These are phyloP conservation scores for Escallonia herrerae DNA, from an alignment of 129 eudicot genomes.

Conservation along the genomic window DNA sequence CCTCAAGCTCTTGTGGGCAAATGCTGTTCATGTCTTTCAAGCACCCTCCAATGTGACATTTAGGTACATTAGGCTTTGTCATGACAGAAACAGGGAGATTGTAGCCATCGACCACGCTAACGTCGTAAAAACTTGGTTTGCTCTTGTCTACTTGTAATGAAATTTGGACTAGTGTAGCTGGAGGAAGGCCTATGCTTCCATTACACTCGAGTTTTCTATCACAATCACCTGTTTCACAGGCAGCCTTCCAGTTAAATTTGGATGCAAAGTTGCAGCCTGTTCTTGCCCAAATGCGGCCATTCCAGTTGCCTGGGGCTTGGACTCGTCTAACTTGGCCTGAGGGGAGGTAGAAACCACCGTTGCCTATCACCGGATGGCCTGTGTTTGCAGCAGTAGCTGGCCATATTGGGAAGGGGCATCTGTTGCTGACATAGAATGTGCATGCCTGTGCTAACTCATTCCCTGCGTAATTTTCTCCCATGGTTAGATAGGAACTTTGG, in stretches of 20 bases:
- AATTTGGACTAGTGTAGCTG: constrained; percentile 66
- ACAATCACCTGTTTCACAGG: constrained; percentile 89
- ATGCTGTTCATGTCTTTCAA: constrained; percentile 34
- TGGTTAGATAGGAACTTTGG: too few relatives aligned
- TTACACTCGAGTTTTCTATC: constrained; percentile 59
- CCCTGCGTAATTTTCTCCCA: constrained; percentile 11
- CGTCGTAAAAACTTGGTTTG: constrained; percentile 72
- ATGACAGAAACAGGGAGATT: constrained; percentile 60
- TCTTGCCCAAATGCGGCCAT: constrained; percentile 87
- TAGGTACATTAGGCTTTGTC: constrained; percentile 21
- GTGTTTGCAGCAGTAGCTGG: constrained; percentile 75
- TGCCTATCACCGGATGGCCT: constrained; percentile 65
- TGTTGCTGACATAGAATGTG: constrained; percentile 58
- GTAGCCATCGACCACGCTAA: constrained; percentile 83
- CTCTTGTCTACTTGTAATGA: constrained; percentile 48
- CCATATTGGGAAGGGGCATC: constrained; percentile 84
- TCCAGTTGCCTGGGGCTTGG: constrained; percentile 74
- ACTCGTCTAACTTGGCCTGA: constrained; percentile 31
- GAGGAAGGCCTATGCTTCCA: constrained; percentile 73
- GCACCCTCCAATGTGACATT: constrained; percentile 69
- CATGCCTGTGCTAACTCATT: constrained; percentile 32
- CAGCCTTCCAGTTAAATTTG: constrained; percentile 20
- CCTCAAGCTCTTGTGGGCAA: constrained; percentile 71
- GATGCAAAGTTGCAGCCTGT: constrained; percentile 64
- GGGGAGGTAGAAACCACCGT: constrained; percentile 72